Evolutionary conservation across 805 yeast genomes (phyloP), one percentile per base, ranked within the genome.

Genomic region (Ogataea philodendri): DNA sequence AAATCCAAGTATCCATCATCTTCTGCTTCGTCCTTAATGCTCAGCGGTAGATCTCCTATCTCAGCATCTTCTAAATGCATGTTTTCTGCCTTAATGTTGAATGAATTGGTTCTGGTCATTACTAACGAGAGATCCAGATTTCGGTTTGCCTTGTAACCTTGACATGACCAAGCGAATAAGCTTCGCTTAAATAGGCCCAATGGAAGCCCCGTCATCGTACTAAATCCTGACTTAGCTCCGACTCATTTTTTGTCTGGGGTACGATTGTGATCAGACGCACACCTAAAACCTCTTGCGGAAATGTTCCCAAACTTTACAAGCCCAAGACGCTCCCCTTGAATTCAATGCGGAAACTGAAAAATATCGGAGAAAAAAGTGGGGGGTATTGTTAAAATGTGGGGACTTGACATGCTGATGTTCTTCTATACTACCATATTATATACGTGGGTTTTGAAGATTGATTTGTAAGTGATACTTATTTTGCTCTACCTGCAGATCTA

Each of bases 401-500:
- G n/a, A n/a, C n/a, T n/a, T n/a, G n/a, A n/a, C n/a, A n/a, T n/a
- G n/a, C n/a, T n/a, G n/a, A n/a, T n/a, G n/a, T n/a, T n/a, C n/a
- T n/a, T n/a, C n/a, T n/a, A n/a, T n/a, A n/a, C n/a, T n/a, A n/a
- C n/a, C n/a, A n/a, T n/a, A n/a, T n/a, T n/a, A n/a, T n/a, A n/a
- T n/a, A n/a, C n/a, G n/a, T n/a, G n/a, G n/a, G n/a, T n/a, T n/a
- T n/a, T n/a, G n/a, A n/a, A n/a, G n/a, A n/a, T 19, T 5, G 18
- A 15, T 25, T 17, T 25, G 16, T 17, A 11, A 7, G 22, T 15
- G 15, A 8, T 8, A 30, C 9, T 17, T 3, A 21, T 11, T 27
- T 38, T 24, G 61, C 60, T 40, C 46, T 54, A 1, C 57, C 57
- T 5, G 50, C 33, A 7, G 61, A 54, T 1, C 62, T 58, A 22